phyloP scores from a whole-genome alignment of 2,329 filamentous ascomycete genomes.

The Neofusicoccum ribis region DNA sequence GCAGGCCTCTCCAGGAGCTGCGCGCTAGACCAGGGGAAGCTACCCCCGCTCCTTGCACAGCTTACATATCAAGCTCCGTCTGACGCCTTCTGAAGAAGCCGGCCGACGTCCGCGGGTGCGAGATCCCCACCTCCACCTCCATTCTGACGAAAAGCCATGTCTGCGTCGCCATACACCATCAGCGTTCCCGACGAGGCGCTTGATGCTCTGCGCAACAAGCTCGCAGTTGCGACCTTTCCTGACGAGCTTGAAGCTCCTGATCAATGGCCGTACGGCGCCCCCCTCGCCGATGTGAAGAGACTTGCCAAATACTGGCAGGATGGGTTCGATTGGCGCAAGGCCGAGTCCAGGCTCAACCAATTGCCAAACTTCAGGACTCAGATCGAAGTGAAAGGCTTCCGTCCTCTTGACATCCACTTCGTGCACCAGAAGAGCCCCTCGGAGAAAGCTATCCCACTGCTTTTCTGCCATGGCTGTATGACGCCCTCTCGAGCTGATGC shows the following conservation, averaged over 20 bases:
- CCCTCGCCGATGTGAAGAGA: conserved; percentile 60
- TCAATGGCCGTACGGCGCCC: conserved; percentile 61
- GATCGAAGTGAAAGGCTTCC: conserved; percentile 60
- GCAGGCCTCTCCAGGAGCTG: background rate
- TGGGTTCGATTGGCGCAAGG: conserved; percentile 60
- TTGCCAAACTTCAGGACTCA: conserved; percentile 59
- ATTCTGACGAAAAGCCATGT: background rate
- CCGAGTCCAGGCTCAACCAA: conserved; percentile 60
- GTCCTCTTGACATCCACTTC: conserved; percentile 63
- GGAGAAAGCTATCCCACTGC: conserved; percentile 59
- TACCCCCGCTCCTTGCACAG: background rate
- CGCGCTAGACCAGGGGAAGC: background rate
- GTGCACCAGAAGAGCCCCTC: conserved; percentile 58
- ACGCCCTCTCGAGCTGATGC: background rate
- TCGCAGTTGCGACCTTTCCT: conserved; percentile 56
- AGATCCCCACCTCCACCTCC: background rate
- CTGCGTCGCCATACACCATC: conserved; percentile 39
- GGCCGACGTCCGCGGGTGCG: background rate
- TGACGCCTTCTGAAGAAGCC: background rate
- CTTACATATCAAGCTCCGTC: background rate
- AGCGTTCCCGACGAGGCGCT: conserved; percentile 54
- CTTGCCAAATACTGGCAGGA: conserved; percentile 59
- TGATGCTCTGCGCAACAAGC: conserved; percentile 56
- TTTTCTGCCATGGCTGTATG: conserved; percentile 67
- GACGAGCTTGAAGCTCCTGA: conserved; percentile 50